Conservation (phyloP, 1,284 basidiomycete genomes). For the Coriolopsis trogii region DNA sequence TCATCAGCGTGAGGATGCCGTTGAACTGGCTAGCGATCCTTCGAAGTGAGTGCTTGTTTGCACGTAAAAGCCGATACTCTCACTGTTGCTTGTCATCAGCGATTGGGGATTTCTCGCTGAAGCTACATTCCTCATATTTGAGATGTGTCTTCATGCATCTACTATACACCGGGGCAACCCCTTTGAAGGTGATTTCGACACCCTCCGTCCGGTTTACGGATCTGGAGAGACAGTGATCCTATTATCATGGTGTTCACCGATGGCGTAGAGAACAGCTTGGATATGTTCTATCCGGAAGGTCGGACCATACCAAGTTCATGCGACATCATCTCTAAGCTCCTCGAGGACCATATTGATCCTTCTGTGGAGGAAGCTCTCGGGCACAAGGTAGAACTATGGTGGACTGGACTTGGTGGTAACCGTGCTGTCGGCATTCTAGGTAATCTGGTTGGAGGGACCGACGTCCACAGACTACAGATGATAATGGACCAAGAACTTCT, state of each 20-base stretch:
- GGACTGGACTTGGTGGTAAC: neutral
- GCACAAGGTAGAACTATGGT: neutral
- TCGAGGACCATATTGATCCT: neutral
- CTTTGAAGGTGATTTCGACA: too few species aligned
- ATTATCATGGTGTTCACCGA: conserved; percentile 4
- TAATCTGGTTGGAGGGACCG: neutral
- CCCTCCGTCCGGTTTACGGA: conserved; percentile 3
- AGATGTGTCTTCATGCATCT: too few species aligned
- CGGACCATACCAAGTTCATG: neutral
- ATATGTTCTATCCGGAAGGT: neutral
- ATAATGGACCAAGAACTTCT: neutral
- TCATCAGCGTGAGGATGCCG: too few species aligned
- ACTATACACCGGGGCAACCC: too few species aligned
- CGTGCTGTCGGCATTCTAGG: conserved; percentile 3
- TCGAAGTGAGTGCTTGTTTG: too few species aligned
- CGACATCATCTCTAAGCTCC: neutral
- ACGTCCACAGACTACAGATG: neutral
- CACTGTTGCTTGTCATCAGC: too few species aligned
- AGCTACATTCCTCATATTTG: too few species aligned
- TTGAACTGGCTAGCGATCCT: too few species aligned
- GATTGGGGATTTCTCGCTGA: too few species aligned
- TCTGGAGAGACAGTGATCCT: neutral
- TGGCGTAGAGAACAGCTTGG: conserved; percentile 1
- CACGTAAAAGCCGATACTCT: too few species aligned
- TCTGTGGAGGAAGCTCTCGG: neutral